Base-by-base conservation (phyloP, 352 stramenopile genomes). In the Globisporangium splendens region DNA sequence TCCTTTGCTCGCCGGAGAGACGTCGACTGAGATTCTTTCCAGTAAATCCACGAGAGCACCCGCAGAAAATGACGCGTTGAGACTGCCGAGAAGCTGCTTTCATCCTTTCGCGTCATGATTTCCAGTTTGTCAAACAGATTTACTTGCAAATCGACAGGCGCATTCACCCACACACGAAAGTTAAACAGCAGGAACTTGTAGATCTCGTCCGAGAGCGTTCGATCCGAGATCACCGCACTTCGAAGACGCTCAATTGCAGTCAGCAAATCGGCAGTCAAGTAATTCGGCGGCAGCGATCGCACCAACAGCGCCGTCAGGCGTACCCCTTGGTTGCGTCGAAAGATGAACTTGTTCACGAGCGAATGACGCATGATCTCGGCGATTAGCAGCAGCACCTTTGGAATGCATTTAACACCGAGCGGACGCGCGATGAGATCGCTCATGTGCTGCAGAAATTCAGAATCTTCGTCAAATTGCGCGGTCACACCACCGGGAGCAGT, bases 291-390 rank as follows among this genome's bases (percentile, higher is more conserved):
- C 44, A 94, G 57, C 12, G 82, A 90, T 1, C 79, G 79, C 41
- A 94, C 56, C 14, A 94, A 59, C 44, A 94, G 43, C 5, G 82
- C 77, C 31, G 86, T 86, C 17, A 92, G 54, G 0, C 80, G 80
- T 20, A 94, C 82, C 28, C 80, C 82, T 70, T 91, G 81, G 53
- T 84, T 81, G 35, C 84, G 75, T 50, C 84, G 78, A 46, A 90
- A 94, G 22, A 87, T 91, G 63, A 93, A 90, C 60, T 95, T 93
- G 70, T 95, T 95, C 33, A 93, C 81, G 20, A 88, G 70, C 31
- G 85, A 95, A 61, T 93, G 83, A 28, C 85, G 81, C 75, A 95
- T 89, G 55, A 91, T 92, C 58, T 95, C 85, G 5, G 81, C 85
- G 31, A 95, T 77, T 20, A 95, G 53, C 24, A 88, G 57, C 11